Conservation (phyloP, 805 yeast species). For the Metschnikowia lochheadii region DNA sequence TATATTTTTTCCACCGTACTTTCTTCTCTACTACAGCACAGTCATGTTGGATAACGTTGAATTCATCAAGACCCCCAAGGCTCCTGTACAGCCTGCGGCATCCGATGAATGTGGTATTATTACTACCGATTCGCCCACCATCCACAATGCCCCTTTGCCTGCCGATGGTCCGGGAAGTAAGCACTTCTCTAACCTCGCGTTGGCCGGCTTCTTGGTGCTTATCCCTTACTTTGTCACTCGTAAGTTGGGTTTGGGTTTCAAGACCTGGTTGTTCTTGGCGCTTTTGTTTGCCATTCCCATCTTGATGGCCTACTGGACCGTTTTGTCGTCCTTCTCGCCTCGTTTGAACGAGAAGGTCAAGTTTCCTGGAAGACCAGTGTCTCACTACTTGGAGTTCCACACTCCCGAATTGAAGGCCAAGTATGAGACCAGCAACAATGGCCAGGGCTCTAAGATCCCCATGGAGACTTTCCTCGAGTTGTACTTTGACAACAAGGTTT, state of each 20-base stretch:
- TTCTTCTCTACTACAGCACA: neutral
- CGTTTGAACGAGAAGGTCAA: slow-evolving; percentile 73
- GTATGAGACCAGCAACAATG: slow-evolving; percentile 52
- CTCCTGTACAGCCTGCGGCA: slow-evolving; percentile 32
- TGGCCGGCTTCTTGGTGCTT: slow-evolving; percentile 47
- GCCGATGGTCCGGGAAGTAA: slow-evolving; percentile 89
- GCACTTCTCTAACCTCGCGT: slow-evolving; percentile 60
- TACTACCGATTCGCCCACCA: slow-evolving; percentile 55
- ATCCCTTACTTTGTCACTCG: slow-evolving; percentile 62
- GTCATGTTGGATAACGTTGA: slow-evolving; percentile 41
- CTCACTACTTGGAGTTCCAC: slow-evolving; percentile 78
- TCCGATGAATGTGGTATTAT: slow-evolving; percentile 32
- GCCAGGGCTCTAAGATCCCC: slow-evolving; percentile 72
- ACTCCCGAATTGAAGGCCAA: slow-evolving; percentile 62
- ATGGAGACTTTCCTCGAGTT: slow-evolving; percentile 90
- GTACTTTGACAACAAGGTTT: slow-evolving; percentile 77
- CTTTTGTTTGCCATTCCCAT: slow-evolving; percentile 61
- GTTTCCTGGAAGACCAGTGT: slow-evolving; percentile 73
- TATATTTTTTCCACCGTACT: neutral
- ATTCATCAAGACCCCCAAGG: slow-evolving; percentile 59
- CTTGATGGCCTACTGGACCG: slow-evolving; percentile 78
- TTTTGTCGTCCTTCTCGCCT: slow-evolving; percentile 73
- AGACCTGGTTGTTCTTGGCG: slow-evolving; percentile 59
- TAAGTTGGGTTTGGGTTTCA: slow-evolving; percentile 66
- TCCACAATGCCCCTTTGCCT: slow-evolving; percentile 81